Evolutionary conservation across 768 basidiomycete genomes (phyloP).

Genomic region (Collybia nuda): DNA sequence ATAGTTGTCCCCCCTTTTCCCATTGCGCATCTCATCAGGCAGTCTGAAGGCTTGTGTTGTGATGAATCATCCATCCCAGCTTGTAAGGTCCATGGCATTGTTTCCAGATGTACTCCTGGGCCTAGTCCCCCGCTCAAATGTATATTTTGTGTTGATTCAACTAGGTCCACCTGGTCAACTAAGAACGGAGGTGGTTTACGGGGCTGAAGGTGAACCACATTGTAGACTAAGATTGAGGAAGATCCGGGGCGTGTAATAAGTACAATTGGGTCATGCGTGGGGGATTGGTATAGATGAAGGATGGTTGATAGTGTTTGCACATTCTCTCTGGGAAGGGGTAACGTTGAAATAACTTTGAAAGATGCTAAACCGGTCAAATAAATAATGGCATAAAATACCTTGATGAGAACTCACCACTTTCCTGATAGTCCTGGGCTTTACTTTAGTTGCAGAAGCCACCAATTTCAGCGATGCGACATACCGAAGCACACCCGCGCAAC

Average conservation of each 20-base stretch:
- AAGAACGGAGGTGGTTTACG: constrained; percentile 43
- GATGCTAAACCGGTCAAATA: constrained; percentile 43
- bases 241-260: constrained; percentile 39
- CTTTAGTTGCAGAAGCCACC: not conserved
- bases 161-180: constrained; percentile 22
- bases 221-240: constrained; percentile 41
- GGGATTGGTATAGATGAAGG: constrained; percentile 43
- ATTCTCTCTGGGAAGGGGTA: constrained; percentile 38
- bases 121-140: constrained; percentile 22
- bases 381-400: not conserved
- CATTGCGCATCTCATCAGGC: constrained; percentile 40
- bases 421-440: constrained; percentile 62
- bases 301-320: constrained; percentile 31
- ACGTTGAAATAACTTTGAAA: constrained; percentile 59
- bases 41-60: constrained; percentile 15
- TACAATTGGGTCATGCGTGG: constrained; percentile 52
- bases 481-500: constrained; percentile 61
- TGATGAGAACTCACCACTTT: constrained; percentile 55
- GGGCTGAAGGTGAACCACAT: constrained; percentile 44
- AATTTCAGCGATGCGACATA: constrained; percentile 27
- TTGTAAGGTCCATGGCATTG: not conserved
- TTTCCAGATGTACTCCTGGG: not conserved
- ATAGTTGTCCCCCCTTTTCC: constrained; percentile 40
- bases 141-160: constrained; percentile 16
- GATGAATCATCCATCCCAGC: not conserved